phyloP scores from a whole-genome alignment of 495 filamentous ascomycete species.

The Sordaria brevicollis region DNA sequence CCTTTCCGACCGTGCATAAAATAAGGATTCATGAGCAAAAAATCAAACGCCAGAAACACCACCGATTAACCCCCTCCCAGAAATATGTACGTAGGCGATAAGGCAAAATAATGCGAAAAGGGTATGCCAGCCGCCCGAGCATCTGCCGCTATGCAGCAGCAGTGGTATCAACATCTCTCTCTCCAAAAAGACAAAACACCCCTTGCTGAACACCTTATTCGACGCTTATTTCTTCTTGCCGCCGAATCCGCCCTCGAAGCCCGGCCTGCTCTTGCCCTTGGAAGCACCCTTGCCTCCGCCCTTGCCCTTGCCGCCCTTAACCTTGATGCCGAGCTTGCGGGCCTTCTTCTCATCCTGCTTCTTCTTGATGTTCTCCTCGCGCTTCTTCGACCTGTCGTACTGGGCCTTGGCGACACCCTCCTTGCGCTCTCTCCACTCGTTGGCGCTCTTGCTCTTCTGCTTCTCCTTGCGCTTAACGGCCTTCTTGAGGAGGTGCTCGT shows the following conservation, averaged over 20 bases:
- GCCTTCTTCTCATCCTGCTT: conserved; percentile 58
- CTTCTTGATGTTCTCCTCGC: conserved; percentile 80
- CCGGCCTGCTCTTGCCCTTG: conserved; percentile 56
- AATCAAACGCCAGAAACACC: background rate
- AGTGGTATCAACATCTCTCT: background rate
- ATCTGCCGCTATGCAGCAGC: background rate
- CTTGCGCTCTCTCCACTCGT: conserved; percentile 77
- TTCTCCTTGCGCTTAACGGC: conserved; percentile 87
- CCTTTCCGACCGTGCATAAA: background rate
- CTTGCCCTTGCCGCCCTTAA: conserved; percentile 46
- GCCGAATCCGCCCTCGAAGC: conserved; percentile 91
- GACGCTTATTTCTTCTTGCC: conserved; percentile 23
- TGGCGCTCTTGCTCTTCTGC: conserved; percentile 78
- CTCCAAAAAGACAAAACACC: background rate
- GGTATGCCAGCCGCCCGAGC: background rate
- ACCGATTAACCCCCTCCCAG: background rate
- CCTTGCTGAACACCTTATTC: background rate
- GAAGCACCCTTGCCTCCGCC: conserved; percentile 37
- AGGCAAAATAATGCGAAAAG: background rate
- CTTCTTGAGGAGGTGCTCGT: conserved; percentile 84
- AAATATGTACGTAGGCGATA: background rate
- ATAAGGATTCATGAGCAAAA: background rate
- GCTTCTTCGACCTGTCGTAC: conserved; percentile 72
- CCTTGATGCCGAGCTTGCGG: conserved; percentile 47
- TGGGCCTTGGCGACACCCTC: conserved; percentile 66